Conservation (phyloP, 2,329 filamentous ascomycete genomes). For the Pseudogymnoascus sp. region DNA sequence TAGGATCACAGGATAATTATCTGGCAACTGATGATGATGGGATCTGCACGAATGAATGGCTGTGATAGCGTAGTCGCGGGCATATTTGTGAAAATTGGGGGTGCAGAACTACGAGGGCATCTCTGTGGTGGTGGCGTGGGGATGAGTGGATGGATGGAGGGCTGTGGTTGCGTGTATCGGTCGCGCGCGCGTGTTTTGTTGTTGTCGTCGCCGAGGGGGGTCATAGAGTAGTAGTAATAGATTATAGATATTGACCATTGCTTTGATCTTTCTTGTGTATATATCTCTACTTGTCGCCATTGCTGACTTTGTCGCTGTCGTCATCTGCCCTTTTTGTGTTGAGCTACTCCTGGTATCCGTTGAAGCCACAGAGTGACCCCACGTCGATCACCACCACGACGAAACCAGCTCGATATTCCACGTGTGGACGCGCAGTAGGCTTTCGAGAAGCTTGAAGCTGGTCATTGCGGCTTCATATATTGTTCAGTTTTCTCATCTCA, state of each 20-base stretch:
- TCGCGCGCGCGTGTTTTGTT: background rate
- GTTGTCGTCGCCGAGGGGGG: background rate
- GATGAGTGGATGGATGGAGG: conserved; percentile 6
- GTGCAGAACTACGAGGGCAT: background rate
- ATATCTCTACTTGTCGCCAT: background rate
- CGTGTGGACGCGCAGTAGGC: background rate
- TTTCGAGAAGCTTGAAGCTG: background rate
- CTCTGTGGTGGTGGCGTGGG: conserved; percentile 2
- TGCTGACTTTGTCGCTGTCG: background rate
- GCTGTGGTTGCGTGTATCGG: conserved; percentile 1
- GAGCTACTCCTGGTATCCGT: background rate
- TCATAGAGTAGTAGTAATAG: background rate
- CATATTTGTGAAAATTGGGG: background rate
- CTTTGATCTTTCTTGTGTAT: background rate
- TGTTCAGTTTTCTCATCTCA: background rate
- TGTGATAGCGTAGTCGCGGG: background rate
- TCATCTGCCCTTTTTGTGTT: background rate
- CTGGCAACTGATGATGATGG: background rate
- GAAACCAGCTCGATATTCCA: background rate
- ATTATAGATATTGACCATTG: background rate
- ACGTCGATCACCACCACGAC: background rate
- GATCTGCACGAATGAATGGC: conserved; percentile 1
- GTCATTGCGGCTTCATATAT: background rate
- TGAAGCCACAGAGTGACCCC: conserved; percentile 2
- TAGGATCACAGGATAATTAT: background rate